Conservation (phyloP, 805 yeast genomes). For the Yarrowia keelungensis region DNA sequence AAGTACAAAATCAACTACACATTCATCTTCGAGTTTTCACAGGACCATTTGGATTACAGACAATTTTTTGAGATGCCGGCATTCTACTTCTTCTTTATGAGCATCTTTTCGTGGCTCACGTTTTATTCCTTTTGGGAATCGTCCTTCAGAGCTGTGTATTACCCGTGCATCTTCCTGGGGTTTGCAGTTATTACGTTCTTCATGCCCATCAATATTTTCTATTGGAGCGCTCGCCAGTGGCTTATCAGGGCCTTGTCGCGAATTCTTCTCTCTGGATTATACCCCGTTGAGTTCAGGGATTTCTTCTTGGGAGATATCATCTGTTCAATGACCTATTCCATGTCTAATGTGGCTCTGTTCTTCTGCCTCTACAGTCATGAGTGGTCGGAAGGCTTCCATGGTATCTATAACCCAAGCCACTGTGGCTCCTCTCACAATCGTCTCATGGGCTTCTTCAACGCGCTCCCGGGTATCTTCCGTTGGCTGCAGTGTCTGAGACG, state of each 20-base stretch:
- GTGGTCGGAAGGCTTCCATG: constrained; percentile 59
- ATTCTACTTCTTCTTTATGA: constrained; percentile 60
- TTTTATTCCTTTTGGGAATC: constrained; percentile 71
- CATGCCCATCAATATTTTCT: constrained; percentile 67
- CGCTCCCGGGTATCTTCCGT: constrained; percentile 91
- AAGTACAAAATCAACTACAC: constrained; percentile 81
- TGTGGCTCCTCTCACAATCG: constrained; percentile 61
- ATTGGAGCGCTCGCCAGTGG: constrained; percentile 78
- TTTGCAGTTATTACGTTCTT: constrained; percentile 57
- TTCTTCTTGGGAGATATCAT: constrained; percentile 92
- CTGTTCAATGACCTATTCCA: constrained; percentile 85
- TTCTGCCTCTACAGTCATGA: constrained; percentile 79
- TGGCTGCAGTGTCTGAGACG: constrained; percentile 89
- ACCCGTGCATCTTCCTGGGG: constrained; percentile 82
- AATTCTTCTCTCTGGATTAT: constrained; percentile 78
- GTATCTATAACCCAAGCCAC: constrained; percentile 41
- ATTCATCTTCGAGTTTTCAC: constrained; percentile 86
- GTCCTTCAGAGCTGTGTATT: constrained; percentile 66
- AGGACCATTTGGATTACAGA: constrained; percentile 67
- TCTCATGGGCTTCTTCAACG: constrained; percentile 79
- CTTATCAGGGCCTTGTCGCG: constrained; percentile 73
- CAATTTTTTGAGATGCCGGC: constrained; percentile 73
- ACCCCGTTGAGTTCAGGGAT: constrained; percentile 94
- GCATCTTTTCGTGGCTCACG: constrained; percentile 77
- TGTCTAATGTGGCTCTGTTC: constrained; percentile 84